phyloP scores from a whole-genome alignment of 495 filamentous ascomycete genomes.

The Aspergillus indologenus region DNA sequence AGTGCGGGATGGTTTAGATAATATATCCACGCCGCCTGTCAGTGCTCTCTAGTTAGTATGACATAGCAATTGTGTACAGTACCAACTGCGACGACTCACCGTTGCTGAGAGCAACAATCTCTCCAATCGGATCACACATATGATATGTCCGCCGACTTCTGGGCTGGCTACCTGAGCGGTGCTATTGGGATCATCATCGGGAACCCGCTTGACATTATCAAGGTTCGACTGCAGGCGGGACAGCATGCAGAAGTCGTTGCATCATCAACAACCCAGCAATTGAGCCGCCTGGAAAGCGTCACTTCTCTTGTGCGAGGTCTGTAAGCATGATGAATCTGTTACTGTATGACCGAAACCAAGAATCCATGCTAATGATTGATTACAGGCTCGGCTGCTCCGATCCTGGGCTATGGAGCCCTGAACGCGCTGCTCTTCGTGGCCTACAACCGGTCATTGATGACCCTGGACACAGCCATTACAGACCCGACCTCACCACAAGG shows the following conservation, averaged over 20 bases:
- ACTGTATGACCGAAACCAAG: neutral
- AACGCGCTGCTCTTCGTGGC: constrained; percentile 83
- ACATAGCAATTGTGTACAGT: neutral
- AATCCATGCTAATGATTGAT: constrained; percentile 7
- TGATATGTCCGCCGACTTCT: constrained; percentile 78
- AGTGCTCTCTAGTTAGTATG: neutral
- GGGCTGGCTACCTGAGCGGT: constrained; percentile 81
- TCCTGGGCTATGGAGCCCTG: constrained; percentile 82
- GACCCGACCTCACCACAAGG: constrained; percentile 39
- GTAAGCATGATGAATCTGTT: neutral
- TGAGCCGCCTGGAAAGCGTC: constrained; percentile 41
- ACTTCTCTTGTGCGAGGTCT: constrained; percentile 49
- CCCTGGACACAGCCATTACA: constrained; percentile 46
- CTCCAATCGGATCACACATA: neutral
- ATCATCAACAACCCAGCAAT: constrained; percentile 21
- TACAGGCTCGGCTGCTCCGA: constrained; percentile 72
- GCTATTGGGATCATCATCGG: constrained; percentile 80
- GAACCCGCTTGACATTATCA: constrained; percentile 83
- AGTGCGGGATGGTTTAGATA: constrained; percentile 4
- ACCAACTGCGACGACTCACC: neutral
- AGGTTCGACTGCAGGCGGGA: constrained; percentile 74
- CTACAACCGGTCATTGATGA: constrained; percentile 71
- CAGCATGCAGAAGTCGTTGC: constrained; percentile 23
- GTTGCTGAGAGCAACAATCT: neutral
- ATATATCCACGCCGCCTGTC: neutral